Evolutionary conservation across 1,139 yeast species (phyloP), one percentile per base, ranked within the genome.

Genomic region (Taphrina wiesneri): DNA sequence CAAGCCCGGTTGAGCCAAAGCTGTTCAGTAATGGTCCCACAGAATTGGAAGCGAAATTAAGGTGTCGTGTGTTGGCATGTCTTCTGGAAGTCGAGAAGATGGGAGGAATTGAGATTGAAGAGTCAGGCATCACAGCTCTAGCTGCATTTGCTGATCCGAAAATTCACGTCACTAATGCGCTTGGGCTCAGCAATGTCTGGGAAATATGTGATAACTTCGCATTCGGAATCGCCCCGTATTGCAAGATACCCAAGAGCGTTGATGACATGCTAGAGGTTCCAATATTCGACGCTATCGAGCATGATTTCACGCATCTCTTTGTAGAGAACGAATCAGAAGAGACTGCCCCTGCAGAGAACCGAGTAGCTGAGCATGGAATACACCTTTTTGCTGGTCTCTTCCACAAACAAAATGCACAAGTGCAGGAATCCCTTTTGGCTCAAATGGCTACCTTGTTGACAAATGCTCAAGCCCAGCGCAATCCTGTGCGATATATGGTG

Each of bases 391-490:
- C 88, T 11, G 73, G 82, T 7, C 81, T 88, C 0, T 88, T 93
- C 71, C 90, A 96, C 0, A 80, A 82, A 68, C 82, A 93, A 71
- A 84, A 92, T n/a, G 76, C 84, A 9, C 89, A 90, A 70, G 88
- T 93, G 66, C 97, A 93, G 73, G 86, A 88, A 67, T 90, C 97
- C 0, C 80, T 93, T 43, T 76, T 93, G 56, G 98, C 92, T 71
- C 91, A 87, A 68, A 77, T 93, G 69, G 81, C 92, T 71, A 79
- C 86, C 2, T 83, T 86, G 6, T 70, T 85, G 46, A 62, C 69
- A 19, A 52, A 72, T 3, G 66, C 74, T 2, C 67, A 70, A 11
- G 61, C 77, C 78, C 41, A 76, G 73, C 72, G 70, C 76, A 67
- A 68, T 49, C 69, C 70, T 1, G 71, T 72, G 1, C 67, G 76